Evolutionary conservation across 768 basidiomycete species (phyloP), one percentile per base, ranked within the genome.

Genomic region (Collybia sordida): DNA sequence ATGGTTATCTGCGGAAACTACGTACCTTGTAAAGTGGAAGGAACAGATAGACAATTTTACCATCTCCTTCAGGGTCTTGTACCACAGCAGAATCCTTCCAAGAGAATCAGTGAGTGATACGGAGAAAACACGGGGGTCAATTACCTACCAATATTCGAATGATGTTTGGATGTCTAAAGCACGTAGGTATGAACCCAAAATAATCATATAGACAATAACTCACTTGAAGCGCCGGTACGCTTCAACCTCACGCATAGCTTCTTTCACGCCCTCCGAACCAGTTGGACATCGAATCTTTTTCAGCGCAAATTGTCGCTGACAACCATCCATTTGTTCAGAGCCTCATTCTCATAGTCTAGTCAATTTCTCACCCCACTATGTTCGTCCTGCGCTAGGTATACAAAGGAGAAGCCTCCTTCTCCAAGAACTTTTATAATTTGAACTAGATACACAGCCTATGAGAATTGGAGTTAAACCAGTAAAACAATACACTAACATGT

Each of bases 261-360:
- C 91, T 60, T 88, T 87, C 49, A 98, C 93, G 8, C 86, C 87
- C 47, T 96, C 93, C 5, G 81, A 74, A 6, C 93, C 93, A 36
- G 87, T 88, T 1, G 92, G 93, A 75, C 93, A 95, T 38, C 93
- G 80, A 63, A 97, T 95, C 72, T 97, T 98, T 77, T 99, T 99
- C 54, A 99, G 74, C 0, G 97, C 97, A 59, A 96, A 98, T 75
- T 91, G 83, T 55, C 94, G 80, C 82, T 93, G 67, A 1, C 62
- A 59, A 49, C 38, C 25, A 38, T 50, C 42, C 37, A 46, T 14
- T 35, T 25, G 40, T 31, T 21, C 22, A 42, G 28, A 47, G 37
- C 17, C 17, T 17, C 25, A 15, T 17, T 36, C 45, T 34, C 49
- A 34, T 38, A 43, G 22, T 40, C 6, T 18, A 22, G 12, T 28